Conservation (phyloP, 2,329 filamentous ascomycete species). For the Diplodia mutila region DNA sequence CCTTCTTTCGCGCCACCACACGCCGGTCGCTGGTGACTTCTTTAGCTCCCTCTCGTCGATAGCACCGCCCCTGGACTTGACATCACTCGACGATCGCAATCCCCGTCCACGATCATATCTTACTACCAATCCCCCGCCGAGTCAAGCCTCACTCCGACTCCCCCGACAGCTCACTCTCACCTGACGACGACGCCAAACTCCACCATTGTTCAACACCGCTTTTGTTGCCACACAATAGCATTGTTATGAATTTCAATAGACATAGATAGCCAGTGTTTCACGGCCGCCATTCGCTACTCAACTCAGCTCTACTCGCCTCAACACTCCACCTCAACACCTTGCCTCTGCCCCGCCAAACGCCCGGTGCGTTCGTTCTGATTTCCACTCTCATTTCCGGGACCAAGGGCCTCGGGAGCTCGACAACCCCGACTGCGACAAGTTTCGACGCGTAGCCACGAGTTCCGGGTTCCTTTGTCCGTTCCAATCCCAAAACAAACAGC, state of each 20-base stretch:
- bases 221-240: slow-evolving; percentile 4
- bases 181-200: slow-evolving; percentile 10
- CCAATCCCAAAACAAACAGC: background rate
- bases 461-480: slow-evolving; percentile 13
- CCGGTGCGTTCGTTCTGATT: slow-evolving; percentile 16
- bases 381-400: slow-evolving; percentile 1
- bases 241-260: slow-evolving; percentile 21
- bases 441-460: slow-evolving; percentile 21
- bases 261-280: slow-evolving; percentile 19
- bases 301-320: background rate
- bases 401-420: slow-evolving; percentile 12
- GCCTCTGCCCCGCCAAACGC: background rate
- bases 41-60: background rate
- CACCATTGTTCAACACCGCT: background rate
- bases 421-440: slow-evolving; percentile 14
- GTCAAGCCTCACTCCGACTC: background rate
- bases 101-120: slow-evolving; percentile 11
- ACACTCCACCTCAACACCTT: no score
- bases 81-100: slow-evolving; percentile 9
- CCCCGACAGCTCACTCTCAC: slow-evolving; percentile 16
- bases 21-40: slow-evolving; percentile 15
- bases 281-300: background rate
- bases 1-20: slow-evolving; percentile 5
- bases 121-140: background rate
- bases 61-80: slow-evolving; percentile 6